These are phyloP conservation scores for Cubamyces lactineus DNA, from an alignment of 768 basidiomycete species.

Conservation along the genomic window DNA sequence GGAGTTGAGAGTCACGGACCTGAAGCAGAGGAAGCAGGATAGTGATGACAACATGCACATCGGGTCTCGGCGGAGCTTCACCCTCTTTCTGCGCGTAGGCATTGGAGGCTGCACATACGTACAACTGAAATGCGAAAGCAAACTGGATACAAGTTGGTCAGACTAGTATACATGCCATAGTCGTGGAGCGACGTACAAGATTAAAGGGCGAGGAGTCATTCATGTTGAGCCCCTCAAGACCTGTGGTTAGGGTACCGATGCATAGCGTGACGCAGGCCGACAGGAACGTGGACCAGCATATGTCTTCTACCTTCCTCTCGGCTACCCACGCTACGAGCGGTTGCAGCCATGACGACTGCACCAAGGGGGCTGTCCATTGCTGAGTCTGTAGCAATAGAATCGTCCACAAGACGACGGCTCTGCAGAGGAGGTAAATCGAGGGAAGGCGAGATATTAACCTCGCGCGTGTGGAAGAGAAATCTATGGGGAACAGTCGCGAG, in stretches of 20 bases:
- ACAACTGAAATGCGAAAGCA: conserved; percentile 75
- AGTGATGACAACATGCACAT: conserved; percentile 73
- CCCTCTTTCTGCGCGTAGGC: conserved; percentile 51
- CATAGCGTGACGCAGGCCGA: conserved; percentile 67
- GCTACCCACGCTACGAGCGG: conserved; percentile 49
- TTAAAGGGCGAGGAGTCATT: conserved; percentile 69
- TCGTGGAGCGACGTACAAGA: conserved; percentile 50
- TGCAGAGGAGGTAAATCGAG: conserved; percentile 62
- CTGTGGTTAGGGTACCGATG: conserved; percentile 67
- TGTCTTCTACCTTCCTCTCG: conserved; percentile 55
- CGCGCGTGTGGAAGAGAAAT: conserved; percentile 61
- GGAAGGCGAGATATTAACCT: conserved; percentile 65
- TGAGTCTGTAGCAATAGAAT: conserved; percentile 62
- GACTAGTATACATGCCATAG: neutral
- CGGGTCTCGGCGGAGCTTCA: conserved; percentile 62
- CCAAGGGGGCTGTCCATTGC: conserved; percentile 40
- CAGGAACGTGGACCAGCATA: conserved; percentile 78
- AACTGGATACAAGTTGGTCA: conserved; percentile 46
- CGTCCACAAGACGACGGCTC: conserved; percentile 59
- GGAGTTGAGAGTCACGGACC: conserved; percentile 36
- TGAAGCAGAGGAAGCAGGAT: conserved; percentile 75
- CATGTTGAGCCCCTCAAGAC: conserved; percentile 61
- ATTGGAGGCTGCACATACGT: conserved; percentile 70
- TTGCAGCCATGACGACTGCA: conserved; percentile 36
- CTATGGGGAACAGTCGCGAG: conserved; percentile 58